Base-by-base conservation (phyloP, 257 asterid genomes). In the Lavandula angustifolia region DNA sequence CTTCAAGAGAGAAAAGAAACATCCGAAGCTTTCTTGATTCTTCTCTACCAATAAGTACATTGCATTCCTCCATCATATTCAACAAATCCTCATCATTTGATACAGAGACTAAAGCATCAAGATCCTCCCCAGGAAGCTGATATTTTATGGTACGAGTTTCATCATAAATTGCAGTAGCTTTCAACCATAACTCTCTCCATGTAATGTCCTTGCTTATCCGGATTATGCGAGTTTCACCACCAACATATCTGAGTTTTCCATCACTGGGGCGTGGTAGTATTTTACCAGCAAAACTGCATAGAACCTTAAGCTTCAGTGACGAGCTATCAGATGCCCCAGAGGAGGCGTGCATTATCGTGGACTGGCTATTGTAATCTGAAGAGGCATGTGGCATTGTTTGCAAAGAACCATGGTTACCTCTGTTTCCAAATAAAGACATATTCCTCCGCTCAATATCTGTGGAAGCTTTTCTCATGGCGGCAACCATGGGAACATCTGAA, bases 51-150 rank as follows among this genome's bases (percentile, higher is more conserved):
- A 82, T 82, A 31, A 82, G 73, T 32, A 78, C 74, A 68, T 80
- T 73, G 76, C 88, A 89, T 67, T 92, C 98, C 75, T 92, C 97
- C 88, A 92, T 82, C 98, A 92, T 92, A 73, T 92, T 92, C 82
- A 80, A 79, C 72, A 89, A 68, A 78, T 92, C 96, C 83, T 92
- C 98, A 40, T 89, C 91, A 37, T 87, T 69, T 6, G 96, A 85
- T 34, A 92, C 90, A 51, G 96, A 85, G 57, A 92, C 92, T 64
- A 92, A 73, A 72, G 98, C 88, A 81, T 92, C 96, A 51, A 92
- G 95, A 64, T 88, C 98, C 82, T 88, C 98, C 70, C 86, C 98
- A 47, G 98, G 98, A 67, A 88, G 96, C 79, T 92, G 98, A 75
- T 92, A 92, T 67, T 85, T 89, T 63, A 92, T 80, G n/a, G 80